Conservation (phyloP, 257 asterid genomes). For the Solanum habrochaites region DNA sequence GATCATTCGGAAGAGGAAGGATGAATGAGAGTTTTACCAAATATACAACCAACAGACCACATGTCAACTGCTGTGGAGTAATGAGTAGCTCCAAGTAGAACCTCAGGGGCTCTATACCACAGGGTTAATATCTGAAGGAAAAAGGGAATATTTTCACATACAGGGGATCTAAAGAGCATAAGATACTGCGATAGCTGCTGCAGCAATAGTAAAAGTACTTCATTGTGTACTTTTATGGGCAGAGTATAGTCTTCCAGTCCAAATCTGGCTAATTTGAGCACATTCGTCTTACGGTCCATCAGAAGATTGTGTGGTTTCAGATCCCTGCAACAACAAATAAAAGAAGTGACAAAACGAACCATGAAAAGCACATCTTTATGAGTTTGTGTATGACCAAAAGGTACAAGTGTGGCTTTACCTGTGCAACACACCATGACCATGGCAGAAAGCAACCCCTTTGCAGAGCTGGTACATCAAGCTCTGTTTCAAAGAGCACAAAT, state of each 20-base stretch:
- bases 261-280: constrained; percentile 95
- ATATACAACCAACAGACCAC: constrained; percentile 97
- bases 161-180: not conserved
- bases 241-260: constrained; percentile 86
- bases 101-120: constrained; percentile 99
- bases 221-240: constrained; percentile 94
- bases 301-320: constrained; percentile 91
- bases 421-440: constrained; percentile 90
- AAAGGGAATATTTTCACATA: not conserved
- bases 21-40: constrained; percentile 38
- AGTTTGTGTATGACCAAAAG: not conserved
- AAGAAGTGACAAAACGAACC: not conserved
- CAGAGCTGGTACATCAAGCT: constrained; percentile 93
- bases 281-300: constrained; percentile 92
- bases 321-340: constrained; percentile 39
- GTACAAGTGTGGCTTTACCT: constrained; percentile 23
- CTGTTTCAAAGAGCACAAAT: constrained; percentile 20
- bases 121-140: constrained; percentile 74
- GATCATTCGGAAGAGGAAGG: not conserved
- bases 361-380: not conserved
- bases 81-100: constrained; percentile 88
- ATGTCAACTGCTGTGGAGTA: constrained; percentile 96
- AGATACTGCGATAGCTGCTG: not conserved
- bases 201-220: constrained; percentile 23
- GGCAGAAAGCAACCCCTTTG: constrained; percentile 94